phyloP scores from a whole-genome alignment of 164 flowering plant species.

The Macadamia integrifolia region DNA sequence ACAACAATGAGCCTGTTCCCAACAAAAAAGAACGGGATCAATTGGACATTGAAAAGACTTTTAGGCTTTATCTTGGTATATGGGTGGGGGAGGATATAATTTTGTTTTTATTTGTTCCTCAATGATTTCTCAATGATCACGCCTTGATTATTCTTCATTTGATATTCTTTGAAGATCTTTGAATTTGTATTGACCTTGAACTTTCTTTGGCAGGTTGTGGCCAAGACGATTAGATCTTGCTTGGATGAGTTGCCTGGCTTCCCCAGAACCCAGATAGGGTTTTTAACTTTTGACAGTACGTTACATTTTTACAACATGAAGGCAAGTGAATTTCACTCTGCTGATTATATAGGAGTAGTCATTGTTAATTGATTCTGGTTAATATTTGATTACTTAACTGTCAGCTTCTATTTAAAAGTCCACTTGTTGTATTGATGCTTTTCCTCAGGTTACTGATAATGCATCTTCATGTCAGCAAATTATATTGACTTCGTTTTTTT shows the following conservation, averaged over 20 bases:
- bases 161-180: background rate
- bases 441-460: background rate
- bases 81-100: no score
- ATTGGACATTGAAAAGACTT: no score
- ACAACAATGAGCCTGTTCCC: no score
- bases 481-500: conserved; percentile 19
- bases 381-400: background rate
- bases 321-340: conserved; percentile 40
- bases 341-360: background rate
- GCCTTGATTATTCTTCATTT: background rate
- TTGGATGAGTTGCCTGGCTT: conserved; percentile 85
- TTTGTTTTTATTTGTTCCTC: no score
- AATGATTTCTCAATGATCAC: background rate
- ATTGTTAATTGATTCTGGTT: no score
- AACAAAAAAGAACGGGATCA: no score
- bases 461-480: background rate
- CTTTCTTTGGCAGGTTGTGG: conserved; percentile 56
- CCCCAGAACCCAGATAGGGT: conserved; percentile 94
- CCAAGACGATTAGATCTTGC: conserved; percentile 83
- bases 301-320: conserved; percentile 94
- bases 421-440: background rate
- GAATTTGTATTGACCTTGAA: background rate
- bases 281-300: conserved; percentile 93
- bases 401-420: background rate
- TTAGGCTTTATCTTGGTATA: no score